Conservation (phyloP, 2,329 filamentous ascomycete species). For the Cryphonectria naterciae region DNA sequence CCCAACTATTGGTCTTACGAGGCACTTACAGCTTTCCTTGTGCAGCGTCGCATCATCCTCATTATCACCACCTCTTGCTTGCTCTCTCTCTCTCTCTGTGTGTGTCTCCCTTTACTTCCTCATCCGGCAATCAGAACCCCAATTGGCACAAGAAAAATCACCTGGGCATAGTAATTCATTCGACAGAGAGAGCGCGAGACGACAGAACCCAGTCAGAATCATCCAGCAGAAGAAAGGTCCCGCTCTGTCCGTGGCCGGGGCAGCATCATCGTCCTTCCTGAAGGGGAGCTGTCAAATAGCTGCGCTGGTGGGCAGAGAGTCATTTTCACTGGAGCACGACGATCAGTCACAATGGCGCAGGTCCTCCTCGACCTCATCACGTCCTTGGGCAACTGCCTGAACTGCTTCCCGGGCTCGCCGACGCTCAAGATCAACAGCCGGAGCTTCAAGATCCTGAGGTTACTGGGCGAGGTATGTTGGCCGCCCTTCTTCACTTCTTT, state of each 20-base stretch:
- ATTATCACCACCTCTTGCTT: not conserved
- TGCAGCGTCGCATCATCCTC: not conserved
- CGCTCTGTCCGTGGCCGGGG: constrained; percentile 1
- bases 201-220: constrained; percentile 1
- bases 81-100: not conserved
- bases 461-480: constrained; percentile 80
- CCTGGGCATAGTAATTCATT: not conserved
- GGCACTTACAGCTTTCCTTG: not conserved
- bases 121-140: not conserved
- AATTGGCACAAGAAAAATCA: not conserved
- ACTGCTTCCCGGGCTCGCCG: constrained; percentile 92
- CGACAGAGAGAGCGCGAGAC: not conserved
- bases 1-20: not conserved
- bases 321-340: not conserved
- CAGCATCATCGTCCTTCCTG: not conserved
- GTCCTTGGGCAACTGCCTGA: constrained; percentile 91
- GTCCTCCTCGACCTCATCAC: constrained; percentile 88
- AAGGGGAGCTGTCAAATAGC: not conserved
- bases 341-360: constrained; percentile 66
- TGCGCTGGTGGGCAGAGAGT: not conserved
- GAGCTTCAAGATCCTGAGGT: constrained; percentile 92
- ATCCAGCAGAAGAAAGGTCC: not conserved
- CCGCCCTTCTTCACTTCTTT: not conserved
- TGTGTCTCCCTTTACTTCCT: no score
- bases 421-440: constrained; percentile 93